Evolutionary conservation across 139 green algal genomes (phyloP), one percentile per base, ranked within the genome.

Genomic region (Volvox africanus): DNA sequence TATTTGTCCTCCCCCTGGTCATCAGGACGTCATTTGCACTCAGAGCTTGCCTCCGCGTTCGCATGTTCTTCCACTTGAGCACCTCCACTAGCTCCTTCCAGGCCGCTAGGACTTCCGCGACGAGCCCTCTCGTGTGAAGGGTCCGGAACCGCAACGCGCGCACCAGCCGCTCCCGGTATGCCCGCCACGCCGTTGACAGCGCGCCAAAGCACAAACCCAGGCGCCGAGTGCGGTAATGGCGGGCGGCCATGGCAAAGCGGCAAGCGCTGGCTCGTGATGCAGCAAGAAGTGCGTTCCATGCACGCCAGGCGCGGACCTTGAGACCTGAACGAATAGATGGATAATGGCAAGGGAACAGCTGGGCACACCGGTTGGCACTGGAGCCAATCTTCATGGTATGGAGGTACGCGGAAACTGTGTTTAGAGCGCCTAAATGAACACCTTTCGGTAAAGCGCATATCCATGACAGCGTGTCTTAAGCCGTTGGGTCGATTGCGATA

Each of bases 151-250:
- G 28, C 80, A 90, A 32, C 17, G 91, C 91, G 13, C 80, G 86
- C 71, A 30, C 37, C 19, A 92, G 62, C 30, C 44, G 82, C 36
- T 28, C 68, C 80, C 88, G 82, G 82, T 92, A 86, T 26, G 28
- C 83, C 62, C 79, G 61, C 87, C 87, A 90, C 26, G 30, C 1
- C 24, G 71, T 32, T 62, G 91, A 18, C 88, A 91, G 68, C 28
- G 36, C 83, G 61, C 18, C 78, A n/a, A 92, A 87, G 30, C 68
- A 65, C 6, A 61, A 21, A 17, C 88, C 67, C 67, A 92, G 82
- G 5, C 91, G 65, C 36, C 88, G 76, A 11, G 82, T 88, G 30
- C 67, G 73, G 82, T 88, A n/a, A 75, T 94, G 92, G 19, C 68
- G n/a, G 1, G 20, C 92, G 12, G 92, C 92, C 24, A 36, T 30